A percentile compares a stretch with the other conserved stretches of the same genome.
These are phyloP conservation scores for Rhynchosporium graminicola DNA, from an alignment of 2,329 filamentous ascomycete species.

Conservation along the genomic window DNA sequence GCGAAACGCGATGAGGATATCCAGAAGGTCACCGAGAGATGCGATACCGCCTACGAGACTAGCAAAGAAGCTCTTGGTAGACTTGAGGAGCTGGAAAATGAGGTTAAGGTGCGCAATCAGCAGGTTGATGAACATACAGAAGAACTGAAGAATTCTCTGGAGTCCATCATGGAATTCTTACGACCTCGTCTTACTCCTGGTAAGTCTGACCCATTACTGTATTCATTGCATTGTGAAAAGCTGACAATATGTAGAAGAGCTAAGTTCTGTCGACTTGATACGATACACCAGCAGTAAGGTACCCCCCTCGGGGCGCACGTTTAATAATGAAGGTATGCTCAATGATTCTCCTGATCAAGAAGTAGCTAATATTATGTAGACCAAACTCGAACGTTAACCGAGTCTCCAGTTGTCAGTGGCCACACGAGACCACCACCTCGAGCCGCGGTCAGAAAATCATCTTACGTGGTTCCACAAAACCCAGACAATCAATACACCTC, in stretches of 20 bases:
- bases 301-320: background rate
- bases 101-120: constrained; percentile 7
- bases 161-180: background rate
- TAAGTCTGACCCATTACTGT: background rate
- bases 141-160: constrained; percentile 11
- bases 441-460: constrained; percentile 7
- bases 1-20: constrained; percentile 15
- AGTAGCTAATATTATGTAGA: background rate
- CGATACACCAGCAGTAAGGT: too few relatives aligned
- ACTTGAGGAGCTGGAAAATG: constrained; percentile 20
- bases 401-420: background rate
- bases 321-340: background rate
- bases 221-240: background rate
- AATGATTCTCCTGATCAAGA: background rate
- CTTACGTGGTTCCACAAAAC: background rate
- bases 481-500: background rate
- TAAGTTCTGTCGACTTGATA: background rate
- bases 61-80: constrained; percentile 21
- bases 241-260: background rate
- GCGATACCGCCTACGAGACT: constrained; percentile 17
- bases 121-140: constrained; percentile 13
- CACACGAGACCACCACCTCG: background rate
- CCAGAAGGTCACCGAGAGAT: constrained; percentile 15
- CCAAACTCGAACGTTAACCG: background rate
- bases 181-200: background rate